Percentiles rank a stretch among this genome's conserved stretches.
Conservation (phyloP, 352 stramenopile species). For the Phytopythium oedochilum region DNA sequence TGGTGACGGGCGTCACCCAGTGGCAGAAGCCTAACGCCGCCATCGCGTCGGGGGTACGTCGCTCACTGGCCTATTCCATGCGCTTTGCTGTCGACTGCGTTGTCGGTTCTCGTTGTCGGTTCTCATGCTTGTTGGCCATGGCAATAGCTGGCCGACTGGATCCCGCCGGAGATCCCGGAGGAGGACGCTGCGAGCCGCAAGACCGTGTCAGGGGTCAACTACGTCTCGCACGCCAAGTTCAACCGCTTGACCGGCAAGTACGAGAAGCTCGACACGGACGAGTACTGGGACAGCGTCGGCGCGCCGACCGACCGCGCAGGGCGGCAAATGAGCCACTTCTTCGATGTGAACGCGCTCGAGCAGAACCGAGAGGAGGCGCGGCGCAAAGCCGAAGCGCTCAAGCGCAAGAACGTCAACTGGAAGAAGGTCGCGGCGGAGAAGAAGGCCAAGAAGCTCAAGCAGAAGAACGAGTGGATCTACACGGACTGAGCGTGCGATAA, state of each 20-base stretch:
- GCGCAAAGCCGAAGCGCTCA: constrained; percentile 73
- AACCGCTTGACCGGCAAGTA: constrained; percentile 75
- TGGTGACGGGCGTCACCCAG: constrained; percentile 66
- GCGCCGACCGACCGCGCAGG: constrained; percentile 65
- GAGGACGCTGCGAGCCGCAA: constrained; percentile 13
- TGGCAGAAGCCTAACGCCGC: constrained; percentile 71
- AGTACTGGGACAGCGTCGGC: constrained; percentile 59
- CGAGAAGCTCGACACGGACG: constrained; percentile 55
- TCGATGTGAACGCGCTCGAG: constrained; percentile 72
- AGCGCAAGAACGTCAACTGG: constrained; percentile 86
- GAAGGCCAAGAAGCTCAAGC: constrained; percentile 83
- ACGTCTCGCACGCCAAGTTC: constrained; percentile 69
- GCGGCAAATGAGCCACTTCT: constrained; percentile 86
- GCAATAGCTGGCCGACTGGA: constrained; percentile 67
- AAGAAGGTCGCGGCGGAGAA: constrained; percentile 83
- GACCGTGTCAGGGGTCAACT: constrained; percentile 60
- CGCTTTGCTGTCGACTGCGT: background rate
- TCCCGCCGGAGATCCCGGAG: constrained; percentile 46
- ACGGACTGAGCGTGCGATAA: constrained; percentile 36
- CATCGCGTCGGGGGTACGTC: constrained; percentile 64
- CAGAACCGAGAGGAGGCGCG: constrained; percentile 79
- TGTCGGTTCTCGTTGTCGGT: background rate
- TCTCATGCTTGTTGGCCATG: constrained; percentile 1
- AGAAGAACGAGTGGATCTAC: constrained; percentile 85
- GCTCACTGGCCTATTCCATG: background rate